Evolutionary conservation across 768 basidiomycete genomes (phyloP).

Genomic region (Tulasnella sp.): DNA sequence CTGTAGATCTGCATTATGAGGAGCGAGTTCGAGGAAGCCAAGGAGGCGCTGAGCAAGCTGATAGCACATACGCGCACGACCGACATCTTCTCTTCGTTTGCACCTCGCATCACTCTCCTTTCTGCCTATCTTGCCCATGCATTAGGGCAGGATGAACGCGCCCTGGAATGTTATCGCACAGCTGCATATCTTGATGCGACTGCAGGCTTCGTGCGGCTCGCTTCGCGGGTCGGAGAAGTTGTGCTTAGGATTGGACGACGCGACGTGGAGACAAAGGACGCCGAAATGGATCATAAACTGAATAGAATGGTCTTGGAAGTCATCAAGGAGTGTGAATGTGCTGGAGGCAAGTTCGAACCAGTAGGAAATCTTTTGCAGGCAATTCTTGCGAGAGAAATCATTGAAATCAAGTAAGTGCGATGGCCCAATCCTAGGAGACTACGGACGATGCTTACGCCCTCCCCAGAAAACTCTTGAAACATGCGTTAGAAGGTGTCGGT

Average conservation of each 20-base stretch:
- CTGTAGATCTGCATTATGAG: conserved; percentile 52
- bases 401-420: conserved; percentile 43
- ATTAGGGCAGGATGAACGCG: conserved; percentile 39
- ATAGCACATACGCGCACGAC: conserved; percentile 52
- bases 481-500: conserved; percentile 46
- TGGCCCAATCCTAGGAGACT: not conserved
- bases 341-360: conserved; percentile 20
- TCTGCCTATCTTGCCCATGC: conserved; percentile 68
- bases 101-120: conserved; percentile 51
- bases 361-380: conserved; percentile 18
- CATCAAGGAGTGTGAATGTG: conserved; percentile 34
- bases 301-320: conserved; percentile 27
- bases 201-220: conserved; percentile 32
- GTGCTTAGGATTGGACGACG: conserved; percentile 36
- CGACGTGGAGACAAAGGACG: not conserved
- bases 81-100: conserved; percentile 42
- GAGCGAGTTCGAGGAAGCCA: conserved; percentile 53
- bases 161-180: conserved; percentile 48
- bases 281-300: not conserved
- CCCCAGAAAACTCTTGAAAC: conserved; percentile 43
- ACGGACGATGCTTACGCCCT: conserved; percentile 11
- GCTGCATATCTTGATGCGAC: conserved; percentile 40
- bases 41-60: conserved; percentile 37
- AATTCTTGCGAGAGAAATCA: conserved; percentile 33
- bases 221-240: conserved; percentile 42